Evolutionary conservation across 2,329 filamentous ascomycete species (phyloP).

Genomic region (Coleophoma eucalyptorum): DNA sequence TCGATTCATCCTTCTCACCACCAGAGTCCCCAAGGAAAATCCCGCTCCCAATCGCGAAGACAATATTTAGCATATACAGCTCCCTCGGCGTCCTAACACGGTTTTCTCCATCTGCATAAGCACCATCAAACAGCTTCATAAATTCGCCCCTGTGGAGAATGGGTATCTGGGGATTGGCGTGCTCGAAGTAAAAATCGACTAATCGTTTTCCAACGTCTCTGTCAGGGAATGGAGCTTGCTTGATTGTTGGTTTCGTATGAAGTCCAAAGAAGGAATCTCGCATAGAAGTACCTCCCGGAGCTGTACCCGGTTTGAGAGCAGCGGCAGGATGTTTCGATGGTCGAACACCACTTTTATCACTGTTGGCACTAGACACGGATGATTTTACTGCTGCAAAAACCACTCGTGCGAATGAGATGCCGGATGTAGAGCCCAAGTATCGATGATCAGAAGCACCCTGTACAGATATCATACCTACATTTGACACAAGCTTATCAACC

Average conservation of each 20-base stretch:
- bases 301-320: constrained; percentile 29
- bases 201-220: constrained; percentile 69
- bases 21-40: constrained; percentile 74
- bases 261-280: constrained; percentile 96
- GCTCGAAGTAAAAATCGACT: constrained; percentile 85
- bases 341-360: constrained; percentile 60
- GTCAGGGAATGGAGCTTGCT: constrained; percentile 79
- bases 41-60: constrained; percentile 91
- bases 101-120: constrained; percentile 63
- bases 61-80: constrained; percentile 93
- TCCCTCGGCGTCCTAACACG: constrained; percentile 70
- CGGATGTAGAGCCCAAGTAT: constrained; percentile 80
- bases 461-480: constrained; percentile 72
- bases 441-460: constrained; percentile 75
- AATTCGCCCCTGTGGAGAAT: constrained; percentile 88
- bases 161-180: constrained; percentile 93
- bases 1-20: constrained; percentile 32
- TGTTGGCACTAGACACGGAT: constrained; percentile 59
- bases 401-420: constrained; percentile 90
- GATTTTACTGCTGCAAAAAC: constrained; percentile 91
- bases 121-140: constrained; percentile 79
- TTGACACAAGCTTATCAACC: constrained; percentile 63
- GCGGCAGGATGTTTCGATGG: constrained; percentile 52
- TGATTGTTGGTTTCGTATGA: constrained; percentile 84
- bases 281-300: constrained; percentile 70